Conservation (phyloP, 257 asterid species). For the Solanum gandarillasii region DNA sequence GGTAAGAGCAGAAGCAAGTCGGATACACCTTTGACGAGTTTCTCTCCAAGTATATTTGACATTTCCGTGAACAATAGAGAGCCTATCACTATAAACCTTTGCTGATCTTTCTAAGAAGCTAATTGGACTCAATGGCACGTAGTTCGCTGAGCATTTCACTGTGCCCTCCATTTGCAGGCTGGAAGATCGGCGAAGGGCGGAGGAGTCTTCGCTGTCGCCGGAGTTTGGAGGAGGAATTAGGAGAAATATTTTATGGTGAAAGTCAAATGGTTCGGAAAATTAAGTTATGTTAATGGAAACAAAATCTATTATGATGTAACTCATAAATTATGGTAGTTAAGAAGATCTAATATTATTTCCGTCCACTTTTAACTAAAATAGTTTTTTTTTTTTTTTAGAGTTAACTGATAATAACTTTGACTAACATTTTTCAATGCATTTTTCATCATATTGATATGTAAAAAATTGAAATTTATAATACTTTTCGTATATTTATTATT, state of each 20-base stretch:
- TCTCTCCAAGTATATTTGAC: neutral
- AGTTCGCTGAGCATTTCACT: neutral
- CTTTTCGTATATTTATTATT: too few species aligned
- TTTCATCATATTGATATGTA: too few species aligned
- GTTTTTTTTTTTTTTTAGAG: too few species aligned
- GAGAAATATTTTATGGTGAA: neutral
- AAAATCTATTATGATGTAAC: too few species aligned
- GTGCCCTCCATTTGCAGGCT: neutral
- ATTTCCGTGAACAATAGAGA: neutral
- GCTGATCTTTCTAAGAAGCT: neutral
- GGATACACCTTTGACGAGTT: neutral
- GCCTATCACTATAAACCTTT: neutral
- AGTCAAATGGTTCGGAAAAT: neutral
- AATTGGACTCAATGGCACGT: neutral
- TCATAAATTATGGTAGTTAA: too few species aligned
- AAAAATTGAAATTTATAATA: too few species aligned
- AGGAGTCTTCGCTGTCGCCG: neutral
- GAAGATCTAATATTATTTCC: too few species aligned
- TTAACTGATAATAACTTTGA: too few species aligned
- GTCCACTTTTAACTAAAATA: too few species aligned
- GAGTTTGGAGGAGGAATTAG: neutral
- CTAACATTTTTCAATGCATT: too few species aligned
- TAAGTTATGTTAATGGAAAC: neutral
- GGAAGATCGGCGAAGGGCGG: neutral
- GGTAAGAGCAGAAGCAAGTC: neutral